A percentile compares a stretch with the other conserved stretches of the same genome.
Evolutionary conservation across 148 eudicot genomes (phyloP).

Genomic region (Nyssa sinensis): DNA sequence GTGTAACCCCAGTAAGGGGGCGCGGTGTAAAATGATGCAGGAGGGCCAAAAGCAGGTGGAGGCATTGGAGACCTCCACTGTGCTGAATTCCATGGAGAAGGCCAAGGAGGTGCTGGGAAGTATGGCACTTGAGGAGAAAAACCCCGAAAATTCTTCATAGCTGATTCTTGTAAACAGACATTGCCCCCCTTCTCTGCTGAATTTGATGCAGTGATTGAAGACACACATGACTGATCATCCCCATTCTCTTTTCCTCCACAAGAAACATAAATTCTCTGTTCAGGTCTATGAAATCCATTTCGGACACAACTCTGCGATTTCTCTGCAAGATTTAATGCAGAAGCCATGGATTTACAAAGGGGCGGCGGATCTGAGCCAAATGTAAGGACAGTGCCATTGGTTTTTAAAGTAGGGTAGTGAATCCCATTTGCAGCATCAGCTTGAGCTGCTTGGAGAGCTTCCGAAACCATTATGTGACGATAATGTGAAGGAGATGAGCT

Average conservation of each 20-base stretch:
- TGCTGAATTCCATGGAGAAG: conserved; percentile 41
- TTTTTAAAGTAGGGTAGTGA: conserved; percentile 16
- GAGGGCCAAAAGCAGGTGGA: conserved; percentile 28
- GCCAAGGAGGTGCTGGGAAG: conserved; percentile 35
- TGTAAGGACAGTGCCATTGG: conserved; percentile 29
- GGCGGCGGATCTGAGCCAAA: conserved; percentile 33
- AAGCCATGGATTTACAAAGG: conserved; percentile 30
- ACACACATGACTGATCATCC: conserved; percentile 7
- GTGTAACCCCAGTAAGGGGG: conserved; percentile 45
- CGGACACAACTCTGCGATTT: conserved; percentile 8
- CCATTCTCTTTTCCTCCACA: conserved; percentile 18
- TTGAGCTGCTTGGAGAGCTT: conserved; percentile 23
- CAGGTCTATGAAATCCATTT: conserved; percentile 20
- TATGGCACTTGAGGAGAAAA: conserved; percentile 30
- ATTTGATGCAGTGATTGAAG: conserved; percentile 19
- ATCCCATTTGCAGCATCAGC: conserved; percentile 19
- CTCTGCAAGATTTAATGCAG: conserved; percentile 20
- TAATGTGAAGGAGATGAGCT: conserved; percentile 28
- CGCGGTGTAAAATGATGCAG: conserved; percentile 41
- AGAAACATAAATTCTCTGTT: conserved; percentile 13
- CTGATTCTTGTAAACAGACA: conserved; percentile 19
- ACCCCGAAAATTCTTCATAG: conserved; percentile 15
- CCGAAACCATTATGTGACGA: conserved; percentile 30
- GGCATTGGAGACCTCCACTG: conserved; percentile 13
- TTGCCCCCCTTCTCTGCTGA: conserved; percentile 26